Conservation (phyloP, 2,329 filamentous ascomycete genomes). For the Pseudogymnoascus sp. region DNA sequence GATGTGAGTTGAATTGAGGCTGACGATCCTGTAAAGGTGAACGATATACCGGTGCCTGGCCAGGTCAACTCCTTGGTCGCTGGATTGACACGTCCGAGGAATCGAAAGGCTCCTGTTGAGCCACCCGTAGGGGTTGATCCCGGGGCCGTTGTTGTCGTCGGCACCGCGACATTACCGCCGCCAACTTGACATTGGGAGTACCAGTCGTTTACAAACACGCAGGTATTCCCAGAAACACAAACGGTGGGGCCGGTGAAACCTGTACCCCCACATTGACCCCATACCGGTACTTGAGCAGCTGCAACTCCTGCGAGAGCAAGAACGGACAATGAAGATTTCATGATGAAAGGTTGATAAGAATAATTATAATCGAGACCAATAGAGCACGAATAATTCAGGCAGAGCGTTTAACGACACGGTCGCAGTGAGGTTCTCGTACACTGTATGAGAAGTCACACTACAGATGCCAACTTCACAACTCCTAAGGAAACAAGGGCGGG, state of each 20-base stretch:
- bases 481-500: neutral
- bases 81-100: slow-evolving; percentile 35
- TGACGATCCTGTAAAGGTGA: slow-evolving; percentile 22
- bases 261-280: slow-evolving; percentile 28
- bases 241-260: slow-evolving; percentile 23
- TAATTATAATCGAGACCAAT: neutral
- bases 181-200: slow-evolving; percentile 13
- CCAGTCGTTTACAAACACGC: slow-evolving; percentile 13
- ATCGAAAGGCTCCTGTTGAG: slow-evolving; percentile 17
- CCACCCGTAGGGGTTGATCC: neutral
- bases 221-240: slow-evolving; percentile 23
- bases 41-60: slow-evolving; percentile 35
- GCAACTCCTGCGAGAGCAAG: neutral
- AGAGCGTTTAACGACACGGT: neutral
- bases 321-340: neutral
- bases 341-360: neutral
- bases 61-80: slow-evolving; percentile 36
- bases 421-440: neutral
- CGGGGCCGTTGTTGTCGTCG: neutral
- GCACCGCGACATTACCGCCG: neutral
- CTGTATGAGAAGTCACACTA: neutral
- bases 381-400: neutral
- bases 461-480: neutral
- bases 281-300: slow-evolving; percentile 17
- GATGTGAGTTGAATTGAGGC: slow-evolving; percentile 30